phyloP scores from a whole-genome alignment of 768 basidiomycete species.

The Suillus luteus region DNA sequence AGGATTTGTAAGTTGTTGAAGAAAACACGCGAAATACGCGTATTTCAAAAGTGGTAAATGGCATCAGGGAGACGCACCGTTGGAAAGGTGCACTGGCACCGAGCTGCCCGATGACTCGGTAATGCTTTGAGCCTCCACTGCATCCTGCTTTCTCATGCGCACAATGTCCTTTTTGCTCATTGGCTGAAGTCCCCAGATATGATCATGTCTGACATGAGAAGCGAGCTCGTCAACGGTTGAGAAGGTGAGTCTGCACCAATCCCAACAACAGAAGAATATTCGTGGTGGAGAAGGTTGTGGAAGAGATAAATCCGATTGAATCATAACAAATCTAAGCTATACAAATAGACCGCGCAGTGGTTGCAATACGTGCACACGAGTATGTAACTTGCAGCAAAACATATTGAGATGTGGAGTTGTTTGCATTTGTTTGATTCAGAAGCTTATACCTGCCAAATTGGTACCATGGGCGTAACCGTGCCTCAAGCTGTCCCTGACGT shows the following conservation, averaged over 20 bases:
- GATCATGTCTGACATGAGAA: slow-evolving; percentile 49
- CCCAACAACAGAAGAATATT: slow-evolving; percentile 50
- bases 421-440: slow-evolving; percentile 23
- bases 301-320: slow-evolving; percentile 1
- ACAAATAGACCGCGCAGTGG: not conserved
- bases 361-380: not conserved
- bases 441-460: slow-evolving; percentile 2
- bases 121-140: slow-evolving; percentile 28
- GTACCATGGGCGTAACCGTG: not conserved
- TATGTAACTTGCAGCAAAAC: not conserved
- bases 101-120: not conserved
- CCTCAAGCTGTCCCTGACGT: not conserved
- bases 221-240: slow-evolving; percentile 39
- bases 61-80: not conserved
- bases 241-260: slow-evolving; percentile 52
- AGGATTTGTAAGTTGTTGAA: not conserved
- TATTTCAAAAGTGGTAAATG: not conserved
- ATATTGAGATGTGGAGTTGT: slow-evolving; percentile 13
- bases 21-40: not conserved
- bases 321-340: not conserved
- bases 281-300: slow-evolving; percentile 14
- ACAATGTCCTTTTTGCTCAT: slow-evolving; percentile 47
- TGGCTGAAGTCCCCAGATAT: slow-evolving; percentile 47
- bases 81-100: not conserved
- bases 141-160: slow-evolving; percentile 38